These are phyloP conservation scores for Drosera spatulata DNA, from an alignment of 179 eudicot genomes.

Conservation along the genomic window DNA sequence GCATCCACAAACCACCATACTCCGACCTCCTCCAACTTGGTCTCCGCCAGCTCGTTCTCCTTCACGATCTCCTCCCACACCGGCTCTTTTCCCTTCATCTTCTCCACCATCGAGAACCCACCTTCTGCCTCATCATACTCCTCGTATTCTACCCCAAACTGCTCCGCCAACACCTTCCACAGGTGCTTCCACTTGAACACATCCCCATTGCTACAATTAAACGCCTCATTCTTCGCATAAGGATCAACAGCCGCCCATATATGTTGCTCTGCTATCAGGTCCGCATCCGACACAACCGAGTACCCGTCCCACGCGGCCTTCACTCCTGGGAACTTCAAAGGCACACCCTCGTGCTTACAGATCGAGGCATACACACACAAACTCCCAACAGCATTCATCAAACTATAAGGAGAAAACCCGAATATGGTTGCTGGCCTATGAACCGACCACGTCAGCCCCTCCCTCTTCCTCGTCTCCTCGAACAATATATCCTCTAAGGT, in stretches of 20 bases:
- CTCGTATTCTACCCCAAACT: slow-evolving; percentile 27
- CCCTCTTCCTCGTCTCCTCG: slow-evolving; percentile 22
- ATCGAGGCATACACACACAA: slow-evolving; percentile 37
- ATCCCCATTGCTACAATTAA: slow-evolving; percentile 40
- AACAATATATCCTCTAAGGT: slow-evolving; percentile 25
- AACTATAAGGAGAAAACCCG: slow-evolving; percentile 35
- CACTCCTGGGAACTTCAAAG: slow-evolving; percentile 25
- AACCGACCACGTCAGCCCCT: slow-evolving; percentile 33
- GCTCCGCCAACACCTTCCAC: slow-evolving; percentile 35
- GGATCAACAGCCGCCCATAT: slow-evolving; percentile 46
- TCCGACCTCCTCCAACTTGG: slow-evolving; percentile 33
- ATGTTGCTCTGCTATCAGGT: slow-evolving; percentile 39
- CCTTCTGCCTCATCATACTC: slow-evolving; percentile 15
- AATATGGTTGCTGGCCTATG: slow-evolving; percentile 25
- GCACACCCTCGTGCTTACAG: slow-evolving; percentile 31
- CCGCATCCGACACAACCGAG: slow-evolving; percentile 31
- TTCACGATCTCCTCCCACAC: slow-evolving; percentile 39
- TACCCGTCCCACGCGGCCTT: slow-evolving; percentile 30
- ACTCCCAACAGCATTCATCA: slow-evolving; percentile 29
- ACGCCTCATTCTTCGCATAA: slow-evolving; percentile 38
- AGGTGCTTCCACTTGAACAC: slow-evolving; percentile 42
- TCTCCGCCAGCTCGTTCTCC: slow-evolving; percentile 19
- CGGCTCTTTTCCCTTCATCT: slow-evolving; percentile 26
- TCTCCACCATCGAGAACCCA: slow-evolving; percentile 17
- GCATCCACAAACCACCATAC: slow-evolving; percentile 29